These are phyloP conservation scores for Aspergillus avenaceus DNA, from an alignment of 495 filamentous ascomycete species.

Conservation along the genomic window DNA sequence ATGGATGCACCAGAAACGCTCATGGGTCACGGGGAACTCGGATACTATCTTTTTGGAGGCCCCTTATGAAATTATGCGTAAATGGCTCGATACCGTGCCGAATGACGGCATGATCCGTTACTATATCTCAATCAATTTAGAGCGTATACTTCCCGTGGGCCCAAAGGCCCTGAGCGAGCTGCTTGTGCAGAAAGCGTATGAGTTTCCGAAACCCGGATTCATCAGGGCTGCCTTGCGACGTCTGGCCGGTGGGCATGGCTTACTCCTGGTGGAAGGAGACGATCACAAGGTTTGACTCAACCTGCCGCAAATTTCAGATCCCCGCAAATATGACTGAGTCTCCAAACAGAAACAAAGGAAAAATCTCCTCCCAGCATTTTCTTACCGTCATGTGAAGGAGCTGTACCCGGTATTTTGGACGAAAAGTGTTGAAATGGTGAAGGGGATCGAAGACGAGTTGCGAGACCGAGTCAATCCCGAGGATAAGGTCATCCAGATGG, in stretches of 20 bases:
- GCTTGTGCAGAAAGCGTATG: conserved; percentile 64
- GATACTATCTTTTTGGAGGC: conserved; percentile 28
- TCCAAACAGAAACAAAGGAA: conserved; percentile 56
- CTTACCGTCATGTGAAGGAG: conserved; percentile 80
- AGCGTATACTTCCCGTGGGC: conserved; percentile 62
- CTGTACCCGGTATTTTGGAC: conserved; percentile 81
- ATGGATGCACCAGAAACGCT: conserved; percentile 32
- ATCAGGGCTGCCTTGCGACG: conserved; percentile 55
- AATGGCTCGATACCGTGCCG: conserved; percentile 65
- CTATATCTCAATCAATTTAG: conserved; percentile 58
- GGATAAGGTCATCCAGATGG: conserved; percentile 50
- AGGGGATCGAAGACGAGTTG: conserved; percentile 35
- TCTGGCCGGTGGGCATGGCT: conserved; percentile 62
- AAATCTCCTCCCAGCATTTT: conserved; percentile 78
- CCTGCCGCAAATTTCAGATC: neutral
- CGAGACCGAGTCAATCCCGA: conserved; percentile 10
- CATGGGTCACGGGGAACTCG: conserved; percentile 34
- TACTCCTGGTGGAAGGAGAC: conserved; percentile 81
- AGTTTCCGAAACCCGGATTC: conserved; percentile 68
- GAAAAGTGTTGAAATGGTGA: conserved; percentile 55
- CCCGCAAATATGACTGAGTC: neutral
- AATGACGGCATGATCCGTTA: conserved; percentile 83
- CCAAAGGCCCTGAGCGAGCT: conserved; percentile 66
- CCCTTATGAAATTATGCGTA: conserved; percentile 50
- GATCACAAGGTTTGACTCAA: conserved; percentile 62